Evolutionary conservation across 2,329 filamentous ascomycete species (phyloP), one percentile per base, ranked within the genome.

Genomic region (Hypoxylon sp.): DNA sequence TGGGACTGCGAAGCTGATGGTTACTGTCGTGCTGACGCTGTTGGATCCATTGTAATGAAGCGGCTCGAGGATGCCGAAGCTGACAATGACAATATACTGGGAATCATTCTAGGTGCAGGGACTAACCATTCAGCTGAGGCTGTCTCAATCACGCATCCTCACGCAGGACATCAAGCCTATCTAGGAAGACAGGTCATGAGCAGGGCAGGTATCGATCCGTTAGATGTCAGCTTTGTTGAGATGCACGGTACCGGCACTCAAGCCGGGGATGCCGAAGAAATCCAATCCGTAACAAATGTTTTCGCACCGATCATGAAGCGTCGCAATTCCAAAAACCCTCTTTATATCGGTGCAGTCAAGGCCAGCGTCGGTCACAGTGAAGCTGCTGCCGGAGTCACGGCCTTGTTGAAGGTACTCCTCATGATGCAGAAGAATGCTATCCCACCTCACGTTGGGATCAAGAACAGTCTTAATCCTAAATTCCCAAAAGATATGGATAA

Each of bases 121-220:
- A 93, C 91, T 46, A 94, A 94, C 76, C 91, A 94, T 74, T 93
- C 89, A 0, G 89, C 89, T 0, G 87, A 92, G 70, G 85, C 91
- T 6, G 84, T 88, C 1, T 92, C 90, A 0, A 94, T 94, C 66
- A 94, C 92, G 0, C 88, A 89, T 33, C 92, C 92, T 0, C 89
- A 92, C 70, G 87, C 84, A 3, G 87, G 84, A 31, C 85, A 87
- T 0, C 91, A 93, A 73, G 83, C 87, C 48, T 83, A 83, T 44
- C 35, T 67, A 81, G 92, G 2, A 86, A 77, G 85, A 83, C 85
- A 83, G 58, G 84, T 90, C 35, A 82, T 88, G 31, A 84, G 84
- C 31, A 83, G 87, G 35, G 86, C 89, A 47, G 85, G 86, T 52
- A 80, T 92, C 31, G 85, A 90, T 72, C 78, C 54, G 8, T 74